These are phyloP conservation scores for Colletotrichum somersetense DNA, from an alignment of 2,329 filamentous ascomycete genomes.

Conservation along the genomic window DNA sequence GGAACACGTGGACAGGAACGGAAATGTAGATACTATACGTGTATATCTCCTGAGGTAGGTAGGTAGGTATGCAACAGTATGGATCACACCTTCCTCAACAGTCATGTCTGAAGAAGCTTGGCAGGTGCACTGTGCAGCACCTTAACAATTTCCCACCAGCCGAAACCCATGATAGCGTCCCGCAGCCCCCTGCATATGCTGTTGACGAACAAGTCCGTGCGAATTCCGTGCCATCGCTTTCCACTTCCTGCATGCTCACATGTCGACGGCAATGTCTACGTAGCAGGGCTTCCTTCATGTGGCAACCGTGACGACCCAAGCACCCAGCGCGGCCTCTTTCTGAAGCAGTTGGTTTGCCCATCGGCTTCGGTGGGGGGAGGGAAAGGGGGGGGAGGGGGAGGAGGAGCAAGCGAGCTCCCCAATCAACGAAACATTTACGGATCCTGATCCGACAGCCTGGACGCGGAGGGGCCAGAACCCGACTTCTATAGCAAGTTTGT, in stretches of 20 bases:
- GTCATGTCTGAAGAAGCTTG: background rate
- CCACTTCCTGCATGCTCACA: background rate
- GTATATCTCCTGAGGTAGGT: too few relatives aligned
- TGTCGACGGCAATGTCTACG: background rate
- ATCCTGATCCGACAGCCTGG: conserved; percentile 27
- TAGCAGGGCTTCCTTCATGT: background rate
- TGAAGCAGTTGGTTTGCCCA: conserved; percentile 17
- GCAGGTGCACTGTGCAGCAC: conserved; percentile 20
- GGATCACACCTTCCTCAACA: background rate
- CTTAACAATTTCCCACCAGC: conserved; percentile 9
- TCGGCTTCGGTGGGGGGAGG: background rate
- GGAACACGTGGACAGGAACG: background rate
- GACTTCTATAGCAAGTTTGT: background rate
- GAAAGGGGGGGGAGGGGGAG: too few relatives aligned
- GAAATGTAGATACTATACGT: background rate
- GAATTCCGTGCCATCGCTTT: conserved; percentile 1
- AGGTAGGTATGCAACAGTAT: background rate
- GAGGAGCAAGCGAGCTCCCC: background rate
- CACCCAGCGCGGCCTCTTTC: conserved; percentile 16
- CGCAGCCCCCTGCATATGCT: conserved; percentile 19
- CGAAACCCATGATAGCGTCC: conserved; percentile 11
- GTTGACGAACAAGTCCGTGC: conserved; percentile 16
- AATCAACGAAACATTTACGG: conserved; percentile 24
- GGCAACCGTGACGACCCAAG: background rate
- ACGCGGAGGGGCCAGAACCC: conserved; percentile 12